Conservation (phyloP, 768 basidiomycete species). For the Boletus bicolor region DNA sequence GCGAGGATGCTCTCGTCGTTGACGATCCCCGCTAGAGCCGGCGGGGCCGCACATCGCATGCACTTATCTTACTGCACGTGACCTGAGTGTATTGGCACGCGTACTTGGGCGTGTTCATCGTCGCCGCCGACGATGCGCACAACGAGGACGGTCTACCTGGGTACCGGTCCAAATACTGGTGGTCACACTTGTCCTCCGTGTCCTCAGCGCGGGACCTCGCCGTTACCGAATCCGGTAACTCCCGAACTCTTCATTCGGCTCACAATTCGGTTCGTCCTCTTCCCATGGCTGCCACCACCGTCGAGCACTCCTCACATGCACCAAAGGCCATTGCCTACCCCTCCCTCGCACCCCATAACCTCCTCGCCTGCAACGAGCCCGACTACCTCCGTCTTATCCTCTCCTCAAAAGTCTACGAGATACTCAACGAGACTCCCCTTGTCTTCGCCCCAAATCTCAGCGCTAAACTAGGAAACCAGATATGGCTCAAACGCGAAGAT, state of each 20-base stretch:
- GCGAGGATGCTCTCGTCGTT: not conserved
- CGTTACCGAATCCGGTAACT: slow-evolving; percentile 17
- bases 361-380: slow-evolving; percentile 65
- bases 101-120: slow-evolving; percentile 2
- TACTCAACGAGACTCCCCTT: slow-evolving; percentile 86
- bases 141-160: not conserved
- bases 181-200: not conserved
- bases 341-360: slow-evolving; percentile 60
- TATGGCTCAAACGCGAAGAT: slow-evolving; percentile 97
- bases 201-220: not conserved
- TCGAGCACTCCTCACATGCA: slow-evolving; percentile 69
- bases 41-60: slow-evolving; percentile 11
- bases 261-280: not conserved
- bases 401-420: slow-evolving; percentile 87
- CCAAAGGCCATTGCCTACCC: slow-evolving; percentile 66
- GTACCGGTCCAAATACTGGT: not conserved
- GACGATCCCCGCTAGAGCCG: slow-evolving; percentile 11
- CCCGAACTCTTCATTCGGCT: slow-evolving; percentile 9
- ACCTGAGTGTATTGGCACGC: slow-evolving; percentile 11
- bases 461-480: slow-evolving; percentile 82
- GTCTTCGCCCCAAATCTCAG: slow-evolving; percentile 85
- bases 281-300: slow-evolving; percentile 36
- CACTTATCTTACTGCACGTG: slow-evolving; percentile 28
- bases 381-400: slow-evolving; percentile 89
- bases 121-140: not conserved